phyloP scores from a whole-genome alignment of 306 rosid genomes.

The Pyrus bretschneideri region DNA sequence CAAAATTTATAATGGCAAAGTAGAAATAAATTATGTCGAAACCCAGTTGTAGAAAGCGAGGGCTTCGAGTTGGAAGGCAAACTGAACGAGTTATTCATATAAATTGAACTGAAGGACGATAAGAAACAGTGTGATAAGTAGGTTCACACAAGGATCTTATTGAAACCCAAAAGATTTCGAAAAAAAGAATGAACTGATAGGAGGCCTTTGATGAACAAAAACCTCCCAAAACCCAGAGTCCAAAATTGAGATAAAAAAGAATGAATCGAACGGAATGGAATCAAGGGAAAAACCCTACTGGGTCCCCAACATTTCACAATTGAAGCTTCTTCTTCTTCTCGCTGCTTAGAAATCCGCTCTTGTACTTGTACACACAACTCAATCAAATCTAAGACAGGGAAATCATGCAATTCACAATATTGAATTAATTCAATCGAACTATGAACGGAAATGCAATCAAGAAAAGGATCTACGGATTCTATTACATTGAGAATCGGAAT shows the following conservation, averaged over 20 bases:
- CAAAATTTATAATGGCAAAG: slow-evolving; percentile 21
- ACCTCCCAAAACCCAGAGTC: slow-evolving; percentile 24
- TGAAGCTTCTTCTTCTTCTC: slow-evolving; percentile 14
- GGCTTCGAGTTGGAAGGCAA: neutral
- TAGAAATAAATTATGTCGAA: slow-evolving; percentile 15
- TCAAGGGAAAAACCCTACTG: slow-evolving; percentile 1
- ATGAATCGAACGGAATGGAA: slow-evolving; percentile 3
- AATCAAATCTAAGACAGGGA: slow-evolving; percentile 10
- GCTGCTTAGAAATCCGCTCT: neutral
- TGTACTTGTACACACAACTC: slow-evolving; percentile 11
- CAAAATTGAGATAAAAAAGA: neutral
- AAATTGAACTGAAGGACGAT: slow-evolving; percentile 2
- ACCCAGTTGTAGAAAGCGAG: neutral
- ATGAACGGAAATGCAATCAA: slow-evolving; percentile 9
- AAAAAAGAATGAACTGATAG: neutral
- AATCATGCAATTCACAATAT: neutral
- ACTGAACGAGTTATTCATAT: neutral
- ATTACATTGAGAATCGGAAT: slow-evolving; percentile 3
- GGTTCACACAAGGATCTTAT: slow-evolving; percentile 18
- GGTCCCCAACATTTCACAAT: slow-evolving; percentile 10
- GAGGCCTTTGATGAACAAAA: slow-evolving; percentile 6
- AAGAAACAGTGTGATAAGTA: slow-evolving; percentile 18
- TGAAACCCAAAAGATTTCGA: slow-evolving; percentile 13
- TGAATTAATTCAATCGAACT: neutral
- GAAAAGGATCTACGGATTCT: slow-evolving; percentile 43